A percentile compares a stretch with the other conserved stretches of the same genome.
These are phyloP conservation scores for Cryphonectria carpinicola DNA, from an alignment of 2,329 filamentous ascomycete species.

Conservation along the genomic window DNA sequence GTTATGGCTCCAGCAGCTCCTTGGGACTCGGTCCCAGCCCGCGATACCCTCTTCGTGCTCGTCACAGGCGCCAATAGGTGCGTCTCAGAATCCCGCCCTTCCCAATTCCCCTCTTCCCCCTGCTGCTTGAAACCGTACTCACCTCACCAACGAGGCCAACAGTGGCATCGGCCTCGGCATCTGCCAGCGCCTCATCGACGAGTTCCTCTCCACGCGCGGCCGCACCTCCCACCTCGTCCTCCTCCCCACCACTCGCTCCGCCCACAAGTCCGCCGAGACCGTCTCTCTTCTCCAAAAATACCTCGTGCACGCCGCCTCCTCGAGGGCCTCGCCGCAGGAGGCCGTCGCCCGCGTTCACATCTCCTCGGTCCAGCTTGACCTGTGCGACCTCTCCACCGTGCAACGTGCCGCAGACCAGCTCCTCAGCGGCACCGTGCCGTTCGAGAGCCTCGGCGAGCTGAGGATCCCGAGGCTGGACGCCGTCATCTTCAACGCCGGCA, in stretches of 20 bases:
- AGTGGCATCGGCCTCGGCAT: constrained; percentile 89
- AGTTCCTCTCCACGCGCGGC: constrained; percentile 75
- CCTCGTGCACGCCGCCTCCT: constrained; percentile 53
- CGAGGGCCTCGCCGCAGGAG: constrained; percentile 47
- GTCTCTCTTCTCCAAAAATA: constrained; percentile 66
- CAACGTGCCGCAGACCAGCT: constrained; percentile 53
- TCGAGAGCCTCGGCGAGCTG: constrained; percentile 46
- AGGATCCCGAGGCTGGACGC: constrained; percentile 74
- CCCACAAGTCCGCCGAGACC: constrained; percentile 75
- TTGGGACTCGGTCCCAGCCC: constrained; percentile 40
- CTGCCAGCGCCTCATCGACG: constrained; percentile 83
- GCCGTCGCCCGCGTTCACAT: constrained; percentile 59
- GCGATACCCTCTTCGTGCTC: constrained; percentile 65
- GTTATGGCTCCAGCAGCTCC: constrained; percentile 37
- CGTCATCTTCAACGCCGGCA: constrained; percentile 84
- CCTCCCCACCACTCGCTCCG: constrained; percentile 80
- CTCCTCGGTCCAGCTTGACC: constrained; percentile 61
- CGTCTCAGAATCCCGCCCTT: not conserved
- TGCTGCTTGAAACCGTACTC: constrained; percentile 15
- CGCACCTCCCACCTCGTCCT: constrained; percentile 73
- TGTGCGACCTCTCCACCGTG: constrained; percentile 61
- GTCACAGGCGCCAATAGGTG: constrained; percentile 89
- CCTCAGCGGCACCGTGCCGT: constrained; percentile 48
- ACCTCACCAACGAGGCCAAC: not conserved
- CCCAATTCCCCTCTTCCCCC: not conserved